Base-by-base conservation (phyloP, 1,284 basidiomycete genomes). In the Pholiota adiposa region DNA sequence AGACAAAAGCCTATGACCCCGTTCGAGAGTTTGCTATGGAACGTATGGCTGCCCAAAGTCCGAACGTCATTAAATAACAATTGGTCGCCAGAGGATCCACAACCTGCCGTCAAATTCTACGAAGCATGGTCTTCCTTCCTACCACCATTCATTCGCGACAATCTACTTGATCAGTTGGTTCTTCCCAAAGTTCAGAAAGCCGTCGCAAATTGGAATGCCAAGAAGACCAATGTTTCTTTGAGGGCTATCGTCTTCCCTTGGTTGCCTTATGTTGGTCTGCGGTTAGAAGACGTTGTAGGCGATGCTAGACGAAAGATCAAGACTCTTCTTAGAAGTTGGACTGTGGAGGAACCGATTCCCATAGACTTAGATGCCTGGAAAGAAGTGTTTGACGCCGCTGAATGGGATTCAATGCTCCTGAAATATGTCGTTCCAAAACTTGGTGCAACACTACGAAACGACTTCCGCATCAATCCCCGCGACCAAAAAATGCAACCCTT, bases 21-120 rank as follows among this genome's bases (percentile, higher is more conserved):
- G 0, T 99, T 93, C 73, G 97, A 99, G 72, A 92, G 90, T 58
- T 79, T 99, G 19, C 77, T 99, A 16, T 99, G 97, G 96, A 92
- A 91, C 63, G 80, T 92, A 6, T 99, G 96, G 97, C 79, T 99
- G 23, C 97, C 97, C 0, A 91, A 86, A 73, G 89, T 99, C n/a
- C 88, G 97, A 29, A 92, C 92, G 0, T 83, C 86, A 8, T 87
- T 97, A 73, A 97, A 97, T 73, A 98, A 98, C 73, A 89, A 94
- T 19, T 99, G 97, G 97, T 81, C 85, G 16, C 87, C 95, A 0
- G 77, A 84, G 41, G 77, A 88, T 36, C 88, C 96, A 2, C 78
- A 85, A 8, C 85, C 90, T 7, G 94, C 89, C 3, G 87, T 98
- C 31, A 85, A 84, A 38, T 79, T 99, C 1, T 91, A 96, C 70